A percentile compares a stretch with the other conserved stretches of the same genome.
These are phyloP conservation scores for Chalaropsis ovoidea DNA, from an alignment of 2,329 filamentous ascomycete genomes.

Conservation along the genomic window DNA sequence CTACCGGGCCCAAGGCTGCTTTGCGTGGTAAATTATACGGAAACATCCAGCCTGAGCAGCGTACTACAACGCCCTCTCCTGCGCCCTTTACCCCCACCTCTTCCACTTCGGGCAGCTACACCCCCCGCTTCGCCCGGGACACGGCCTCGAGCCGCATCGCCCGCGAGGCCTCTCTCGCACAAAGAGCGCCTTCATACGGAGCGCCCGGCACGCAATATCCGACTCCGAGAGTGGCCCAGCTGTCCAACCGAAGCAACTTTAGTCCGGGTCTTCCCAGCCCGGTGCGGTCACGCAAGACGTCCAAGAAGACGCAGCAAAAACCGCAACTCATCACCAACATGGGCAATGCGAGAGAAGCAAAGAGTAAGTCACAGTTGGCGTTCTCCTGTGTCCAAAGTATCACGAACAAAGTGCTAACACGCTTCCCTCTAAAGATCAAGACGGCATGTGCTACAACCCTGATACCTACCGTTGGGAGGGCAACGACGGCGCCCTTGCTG, in stretches of 20 bases:
- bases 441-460: constrained; percentile 95
- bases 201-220: constrained; percentile 41
- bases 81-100: constrained; percentile 52
- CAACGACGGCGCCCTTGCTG: constrained; percentile 73
- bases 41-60: constrained; percentile 42
- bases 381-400: not conserved
- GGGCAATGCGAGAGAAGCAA: constrained; percentile 60
- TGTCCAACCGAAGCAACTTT: constrained; percentile 42
- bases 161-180: constrained; percentile 51
- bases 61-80: constrained; percentile 45
- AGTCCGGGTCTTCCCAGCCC: constrained; percentile 39
- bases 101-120: constrained; percentile 39
- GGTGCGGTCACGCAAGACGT: constrained; percentile 47
- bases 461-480: constrained; percentile 84
- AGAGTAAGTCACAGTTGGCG: constrained; percentile 46
- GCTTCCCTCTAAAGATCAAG: constrained; percentile 50
- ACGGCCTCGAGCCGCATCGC: constrained; percentile 56
- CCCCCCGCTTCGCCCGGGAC: constrained; percentile 55
- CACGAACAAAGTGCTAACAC: constrained; percentile 30
- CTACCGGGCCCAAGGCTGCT: constrained; percentile 55
- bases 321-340: constrained; percentile 86
- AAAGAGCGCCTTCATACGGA: constrained; percentile 46
- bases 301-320: constrained; percentile 54
- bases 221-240: constrained; percentile 45
- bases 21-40: constrained; percentile 49